Percentiles rank a stretch among this genome's conserved stretches.
Conservation (phyloP, 2,329 filamentous ascomycete species). For the Apiospora malaysiana region DNA sequence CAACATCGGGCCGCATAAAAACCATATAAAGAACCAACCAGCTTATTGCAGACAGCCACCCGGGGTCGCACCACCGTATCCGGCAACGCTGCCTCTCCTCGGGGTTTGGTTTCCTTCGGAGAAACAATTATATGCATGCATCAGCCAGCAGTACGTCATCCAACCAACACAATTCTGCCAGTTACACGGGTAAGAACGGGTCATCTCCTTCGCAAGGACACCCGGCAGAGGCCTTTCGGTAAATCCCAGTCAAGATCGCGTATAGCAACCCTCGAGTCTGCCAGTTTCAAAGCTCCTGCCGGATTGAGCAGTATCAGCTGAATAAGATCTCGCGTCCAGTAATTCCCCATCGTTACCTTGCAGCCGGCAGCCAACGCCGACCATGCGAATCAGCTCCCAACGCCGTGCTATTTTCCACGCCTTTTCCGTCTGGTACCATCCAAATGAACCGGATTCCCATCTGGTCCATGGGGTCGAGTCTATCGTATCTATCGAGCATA, state of each 20-base stretch:
- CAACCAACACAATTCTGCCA: not conserved
- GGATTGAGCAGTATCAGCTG: slow-evolving; percentile 5
- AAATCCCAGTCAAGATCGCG: not conserved
- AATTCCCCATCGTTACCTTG: not conserved
- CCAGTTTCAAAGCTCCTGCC: not conserved
- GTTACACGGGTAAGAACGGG: not conserved
- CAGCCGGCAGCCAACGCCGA: slow-evolving; percentile 1
- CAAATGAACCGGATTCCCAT: not conserved
- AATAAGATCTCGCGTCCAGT: slow-evolving; percentile 4
- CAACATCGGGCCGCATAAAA: not conserved
- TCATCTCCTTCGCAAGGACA: not conserved
- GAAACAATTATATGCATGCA: not conserved
- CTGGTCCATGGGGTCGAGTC: not conserved
- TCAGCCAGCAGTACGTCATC: no score
- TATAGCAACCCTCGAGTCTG: not conserved
- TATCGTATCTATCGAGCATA: slow-evolving; percentile 11
- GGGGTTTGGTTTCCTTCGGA: not conserved
- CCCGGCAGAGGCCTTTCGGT: not conserved
- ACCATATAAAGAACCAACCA: not conserved
- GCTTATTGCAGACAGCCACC: not conserved
- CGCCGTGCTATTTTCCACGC: slow-evolving; percentile 1
- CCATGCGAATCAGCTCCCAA: not conserved
- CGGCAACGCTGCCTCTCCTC: not conserved
- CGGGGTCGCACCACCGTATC: not conserved
- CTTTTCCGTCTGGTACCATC: not conserved